A percentile compares a stretch with the other conserved stretches of the same genome.
Conservation (phyloP, 164 flowering plant species). For the Sextonia rubra region DNA sequence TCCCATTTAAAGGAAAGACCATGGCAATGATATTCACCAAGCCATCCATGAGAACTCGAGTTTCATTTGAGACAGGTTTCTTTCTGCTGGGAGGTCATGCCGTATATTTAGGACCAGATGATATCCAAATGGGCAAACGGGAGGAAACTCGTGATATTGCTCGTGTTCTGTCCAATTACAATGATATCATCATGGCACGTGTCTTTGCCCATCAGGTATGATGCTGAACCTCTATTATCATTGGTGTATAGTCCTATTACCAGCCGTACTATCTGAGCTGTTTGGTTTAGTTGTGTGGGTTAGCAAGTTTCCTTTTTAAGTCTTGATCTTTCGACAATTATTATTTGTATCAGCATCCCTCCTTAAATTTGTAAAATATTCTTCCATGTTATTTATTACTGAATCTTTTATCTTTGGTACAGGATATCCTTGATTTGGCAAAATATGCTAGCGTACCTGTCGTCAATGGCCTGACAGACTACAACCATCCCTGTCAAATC, state of each 20-base stretch:
- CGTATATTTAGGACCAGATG: conserved; percentile 84
- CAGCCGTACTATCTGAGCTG: conserved; percentile 1
- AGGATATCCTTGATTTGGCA: conserved; percentile 94
- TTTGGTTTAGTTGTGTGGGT: neutral
- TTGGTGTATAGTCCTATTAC: neutral
- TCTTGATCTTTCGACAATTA: neutral
- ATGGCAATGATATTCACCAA: conserved; percentile 99
- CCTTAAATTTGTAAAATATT: neutral
- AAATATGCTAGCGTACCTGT: conserved; percentile 83
- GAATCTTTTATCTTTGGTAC: conserved; percentile 7
- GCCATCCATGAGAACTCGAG: conserved; percentile 97
- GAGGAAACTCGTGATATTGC: conserved; percentile 99
- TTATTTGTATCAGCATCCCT: neutral
- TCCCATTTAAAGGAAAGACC: conserved; percentile 91
- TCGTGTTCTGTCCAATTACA: conserved; percentile 90
- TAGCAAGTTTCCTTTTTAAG: neutral
- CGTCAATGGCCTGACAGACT: conserved; percentile 94
- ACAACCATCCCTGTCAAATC: conserved; percentile 94
- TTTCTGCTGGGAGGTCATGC: conserved; percentile 95
- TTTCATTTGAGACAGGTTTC: conserved; percentile 97
- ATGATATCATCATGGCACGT: conserved; percentile 97
- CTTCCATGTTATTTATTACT: neutral
- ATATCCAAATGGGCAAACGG: conserved; percentile 95
- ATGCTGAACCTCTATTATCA: conserved; percentile 41
- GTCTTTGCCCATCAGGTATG: conserved; percentile 98